A percentile compares a stretch with the other conserved stretches of the same genome.
These are phyloP conservation scores for Kuraishia piskuri DNA, from an alignment of 805 yeast genomes.

Conservation along the genomic window DNA sequence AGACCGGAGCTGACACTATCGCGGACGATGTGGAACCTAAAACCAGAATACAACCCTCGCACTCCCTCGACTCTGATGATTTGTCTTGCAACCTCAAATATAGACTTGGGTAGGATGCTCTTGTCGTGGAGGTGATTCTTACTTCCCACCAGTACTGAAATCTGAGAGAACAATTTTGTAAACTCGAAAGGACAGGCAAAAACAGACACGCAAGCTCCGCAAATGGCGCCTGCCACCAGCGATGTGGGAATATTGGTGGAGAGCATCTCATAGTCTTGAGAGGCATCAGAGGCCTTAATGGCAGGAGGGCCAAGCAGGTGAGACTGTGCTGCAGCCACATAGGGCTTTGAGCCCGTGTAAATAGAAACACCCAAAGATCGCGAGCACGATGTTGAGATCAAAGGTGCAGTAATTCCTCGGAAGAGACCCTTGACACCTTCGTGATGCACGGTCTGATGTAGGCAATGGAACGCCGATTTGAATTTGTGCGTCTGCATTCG, in stretches of 20 bases:
- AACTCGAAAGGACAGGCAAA: conserved; percentile 83
- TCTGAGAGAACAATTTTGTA: conserved; percentile 74
- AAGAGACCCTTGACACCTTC: conserved; percentile 71
- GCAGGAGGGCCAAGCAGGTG: neutral
- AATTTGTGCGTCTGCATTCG: conserved; percentile 76
- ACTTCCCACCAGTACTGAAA: conserved; percentile 37
- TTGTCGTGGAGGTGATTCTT: conserved; percentile 9
- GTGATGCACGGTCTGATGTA: conserved; percentile 37
- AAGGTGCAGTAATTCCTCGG: conserved; percentile 70
- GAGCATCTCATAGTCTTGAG: conserved; percentile 9
- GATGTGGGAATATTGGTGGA: conserved; percentile 34
- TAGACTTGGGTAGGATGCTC: conserved; percentile 21
- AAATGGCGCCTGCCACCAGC: conserved; percentile 49
- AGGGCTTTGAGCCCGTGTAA: conserved; percentile 48
- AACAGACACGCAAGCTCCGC: conserved; percentile 56
- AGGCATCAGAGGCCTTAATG: neutral
- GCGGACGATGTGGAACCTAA: conserved; percentile 53
- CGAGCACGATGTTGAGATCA: conserved; percentile 55
- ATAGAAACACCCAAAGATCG: conserved; percentile 59
- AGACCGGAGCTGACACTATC: conserved; percentile 67
- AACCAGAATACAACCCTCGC: conserved; percentile 65
- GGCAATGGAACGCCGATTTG: conserved; percentile 47
- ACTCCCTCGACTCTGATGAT: conserved; percentile 54
- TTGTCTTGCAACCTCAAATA: conserved; percentile 37
- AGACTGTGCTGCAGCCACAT: conserved; percentile 11